A percentile compares a stretch with the other conserved stretches of the same genome.
Conservation (phyloP, 1,284 basidiomycete species). For the Ceratobasidium theobromae region DNA sequence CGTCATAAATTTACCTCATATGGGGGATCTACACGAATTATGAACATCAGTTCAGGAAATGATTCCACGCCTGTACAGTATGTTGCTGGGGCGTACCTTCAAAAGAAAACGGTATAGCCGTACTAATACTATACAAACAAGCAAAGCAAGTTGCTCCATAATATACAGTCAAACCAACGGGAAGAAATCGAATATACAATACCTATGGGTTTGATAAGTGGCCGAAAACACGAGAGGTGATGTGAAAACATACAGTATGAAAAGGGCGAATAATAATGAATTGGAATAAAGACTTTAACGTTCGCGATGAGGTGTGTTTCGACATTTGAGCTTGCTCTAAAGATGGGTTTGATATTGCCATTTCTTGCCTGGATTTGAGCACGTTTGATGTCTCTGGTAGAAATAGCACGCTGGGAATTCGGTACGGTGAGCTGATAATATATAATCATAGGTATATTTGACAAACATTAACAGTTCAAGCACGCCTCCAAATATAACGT, state of each 20-base stretch:
- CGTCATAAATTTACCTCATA: background rate
- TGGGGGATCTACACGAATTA: slow-evolving; percentile 1
- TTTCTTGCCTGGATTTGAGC: slow-evolving; percentile 34
- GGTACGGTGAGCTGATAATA: background rate
- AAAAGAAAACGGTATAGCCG: slow-evolving; percentile 31
- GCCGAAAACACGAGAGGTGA: background rate
- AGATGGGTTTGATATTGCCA: background rate
- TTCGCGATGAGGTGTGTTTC: background rate
- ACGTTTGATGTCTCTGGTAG: slow-evolving; percentile 35
- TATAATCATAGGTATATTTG: slow-evolving; percentile 7
- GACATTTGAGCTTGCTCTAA: background rate
- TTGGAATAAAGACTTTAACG: background rate
- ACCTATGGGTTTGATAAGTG: slow-evolving; percentile 5
- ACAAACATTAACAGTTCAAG: slow-evolving; percentile 32
- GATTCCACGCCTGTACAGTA: background rate
- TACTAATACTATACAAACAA: slow-evolving; percentile 33
- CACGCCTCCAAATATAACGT: slow-evolving; percentile 34
- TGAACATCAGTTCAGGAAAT: background rate
- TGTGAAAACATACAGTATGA: background rate
- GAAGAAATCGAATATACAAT: slow-evolving; percentile 31
- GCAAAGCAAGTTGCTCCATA: slow-evolving; percentile 36
- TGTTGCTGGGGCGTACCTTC: slow-evolving; percentile 5
- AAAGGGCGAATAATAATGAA: slow-evolving; percentile 13
- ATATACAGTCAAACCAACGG: slow-evolving; percentile 34
- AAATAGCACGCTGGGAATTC: slow-evolving; percentile 32